Evolutionary conservation across 192 early-diverging fungal species (phyloP).

Genomic region (Neocallimastix lanati): DNA sequence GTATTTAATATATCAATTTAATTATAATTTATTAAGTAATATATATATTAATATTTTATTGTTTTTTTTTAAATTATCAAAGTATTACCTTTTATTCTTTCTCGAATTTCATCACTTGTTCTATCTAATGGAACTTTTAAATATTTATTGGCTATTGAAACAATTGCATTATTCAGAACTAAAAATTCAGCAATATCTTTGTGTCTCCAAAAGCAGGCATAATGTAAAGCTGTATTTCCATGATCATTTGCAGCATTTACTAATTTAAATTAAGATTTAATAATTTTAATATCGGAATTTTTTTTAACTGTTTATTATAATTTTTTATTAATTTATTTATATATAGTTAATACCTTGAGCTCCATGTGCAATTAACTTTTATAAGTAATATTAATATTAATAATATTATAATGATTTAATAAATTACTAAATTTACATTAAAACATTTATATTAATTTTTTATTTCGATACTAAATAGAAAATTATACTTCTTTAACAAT

Average conservation of each 20-base stretch:
- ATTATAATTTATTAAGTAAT: too few species aligned
- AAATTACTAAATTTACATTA: too few species aligned
- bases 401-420: too few species aligned
- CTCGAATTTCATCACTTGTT: constrained; percentile 12
- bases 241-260: constrained; percentile 34
- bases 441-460: too few species aligned
- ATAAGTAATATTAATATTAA: too few species aligned
- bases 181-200: constrained; percentile 10
- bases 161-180: constrained; percentile 5
- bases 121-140: constrained; percentile 11
- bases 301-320: constrained; percentile 1
- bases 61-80: too few species aligned
- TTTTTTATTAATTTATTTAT: background rate
- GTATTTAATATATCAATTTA: too few species aligned
- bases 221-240: constrained; percentile 38
- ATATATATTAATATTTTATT: too few species aligned
- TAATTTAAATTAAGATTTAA: constrained; percentile 2
- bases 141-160: constrained; percentile 21
- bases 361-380: background rate
- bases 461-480: too few species aligned
- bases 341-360: background rate
- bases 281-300: too few species aligned
- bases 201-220: constrained; percentile 26
- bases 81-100: background rate
- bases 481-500: constrained; percentile 15